phyloP scores from a whole-genome alignment of 2,329 filamentous ascomycete species.

The Elsinoe arachidis region DNA sequence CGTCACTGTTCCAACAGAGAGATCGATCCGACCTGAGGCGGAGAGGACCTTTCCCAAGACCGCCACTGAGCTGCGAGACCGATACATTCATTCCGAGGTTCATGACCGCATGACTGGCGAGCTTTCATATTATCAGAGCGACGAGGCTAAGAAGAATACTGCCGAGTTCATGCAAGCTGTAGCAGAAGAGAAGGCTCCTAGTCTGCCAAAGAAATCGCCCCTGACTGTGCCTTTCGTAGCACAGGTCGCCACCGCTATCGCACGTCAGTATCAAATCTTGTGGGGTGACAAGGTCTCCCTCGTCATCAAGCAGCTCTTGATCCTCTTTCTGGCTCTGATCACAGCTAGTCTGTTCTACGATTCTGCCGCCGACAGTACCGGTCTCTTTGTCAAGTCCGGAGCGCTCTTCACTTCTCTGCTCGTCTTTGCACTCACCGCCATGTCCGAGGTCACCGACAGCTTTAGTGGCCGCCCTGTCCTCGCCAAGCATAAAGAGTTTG shows the following conservation, averaged over 20 bases:
- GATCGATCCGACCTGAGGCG: slow-evolving; percentile 35
- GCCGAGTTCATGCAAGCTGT: slow-evolving; percentile 48
- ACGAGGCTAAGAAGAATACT: slow-evolving; percentile 42
- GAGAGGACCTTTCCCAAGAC: slow-evolving; percentile 38
- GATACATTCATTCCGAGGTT: slow-evolving; percentile 47
- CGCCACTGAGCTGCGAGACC: slow-evolving; percentile 36
- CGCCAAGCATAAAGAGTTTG: slow-evolving; percentile 37
- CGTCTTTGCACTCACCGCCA: slow-evolving; percentile 53
- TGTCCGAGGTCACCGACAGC: slow-evolving; percentile 56
- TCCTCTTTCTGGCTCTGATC: slow-evolving; percentile 52
- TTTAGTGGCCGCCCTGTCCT: slow-evolving; percentile 39
- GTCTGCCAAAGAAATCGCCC: slow-evolving; percentile 46
- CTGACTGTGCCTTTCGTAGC: slow-evolving; percentile 46
- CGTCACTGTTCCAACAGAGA: slow-evolving; percentile 49
- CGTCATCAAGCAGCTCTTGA: slow-evolving; percentile 52
- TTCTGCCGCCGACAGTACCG: slow-evolving; percentile 47
- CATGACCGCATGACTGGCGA: slow-evolving; percentile 45
- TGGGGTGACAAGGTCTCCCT: slow-evolving; percentile 58
- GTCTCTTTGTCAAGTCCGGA: slow-evolving; percentile 56
- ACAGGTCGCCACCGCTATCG: slow-evolving; percentile 50
- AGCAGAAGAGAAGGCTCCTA: slow-evolving; percentile 46
- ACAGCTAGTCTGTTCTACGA: slow-evolving; percentile 61
- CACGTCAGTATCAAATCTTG: slow-evolving; percentile 56
- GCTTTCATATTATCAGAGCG: slow-evolving; percentile 48
- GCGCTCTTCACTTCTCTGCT: slow-evolving; percentile 57